phyloP scores from a whole-genome alignment of 2,329 filamentous ascomycete species.

The Cadophora malorum region DNA sequence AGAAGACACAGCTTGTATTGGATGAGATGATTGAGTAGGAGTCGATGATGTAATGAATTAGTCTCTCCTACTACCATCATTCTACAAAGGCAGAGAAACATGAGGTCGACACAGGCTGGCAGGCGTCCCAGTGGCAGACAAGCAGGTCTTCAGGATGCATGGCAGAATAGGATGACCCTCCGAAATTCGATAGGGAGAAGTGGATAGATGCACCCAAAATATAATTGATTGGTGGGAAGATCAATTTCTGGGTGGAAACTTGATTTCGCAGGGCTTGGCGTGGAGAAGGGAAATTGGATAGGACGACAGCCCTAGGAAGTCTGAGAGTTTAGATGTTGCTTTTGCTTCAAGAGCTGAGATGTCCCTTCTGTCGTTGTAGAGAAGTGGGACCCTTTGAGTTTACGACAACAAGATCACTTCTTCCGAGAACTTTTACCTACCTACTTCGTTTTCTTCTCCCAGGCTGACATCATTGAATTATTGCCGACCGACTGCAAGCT shows the following conservation, averaged over 20 bases:
- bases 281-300: not conserved
- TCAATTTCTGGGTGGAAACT: not conserved
- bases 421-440: not conserved
- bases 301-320: too few relatives aligned
- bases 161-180: not conserved
- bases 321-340: not conserved
- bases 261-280: slow-evolving; percentile 2
- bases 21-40: not conserved
- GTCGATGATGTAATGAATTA: too few relatives aligned
- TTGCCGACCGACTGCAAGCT: too few relatives aligned
- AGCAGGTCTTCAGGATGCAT: too few relatives aligned
- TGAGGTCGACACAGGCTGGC: not conserved
- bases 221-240: not conserved
- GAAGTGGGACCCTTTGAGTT: too few relatives aligned
- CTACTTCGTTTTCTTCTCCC: not conserved
- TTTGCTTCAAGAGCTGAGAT: not conserved
- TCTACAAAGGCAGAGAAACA: too few relatives aligned
- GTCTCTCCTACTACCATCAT: too few relatives aligned
- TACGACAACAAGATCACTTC: not conserved
- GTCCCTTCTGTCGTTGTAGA: too few relatives aligned
- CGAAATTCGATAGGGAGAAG: not conserved
- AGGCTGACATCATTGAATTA: too few relatives aligned
- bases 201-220: not conserved
- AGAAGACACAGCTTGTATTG: not conserved
- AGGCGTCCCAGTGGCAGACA: too few relatives aligned